Conservation (phyloP, 2,329 filamentous ascomycete genomes). For the Fusarium armeniacum region DNA sequence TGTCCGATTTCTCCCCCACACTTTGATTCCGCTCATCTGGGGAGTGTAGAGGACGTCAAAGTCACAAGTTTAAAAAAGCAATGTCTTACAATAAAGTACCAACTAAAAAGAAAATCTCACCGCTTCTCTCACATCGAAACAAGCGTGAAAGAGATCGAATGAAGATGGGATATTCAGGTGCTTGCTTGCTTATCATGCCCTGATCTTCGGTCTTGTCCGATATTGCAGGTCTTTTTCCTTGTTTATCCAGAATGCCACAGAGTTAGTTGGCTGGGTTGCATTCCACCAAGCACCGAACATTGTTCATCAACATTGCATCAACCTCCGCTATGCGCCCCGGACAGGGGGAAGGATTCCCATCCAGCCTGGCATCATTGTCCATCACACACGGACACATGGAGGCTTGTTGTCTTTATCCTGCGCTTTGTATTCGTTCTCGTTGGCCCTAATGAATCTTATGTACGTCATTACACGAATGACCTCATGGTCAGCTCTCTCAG, state of each 20-base stretch:
- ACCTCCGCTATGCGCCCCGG: conserved; percentile 16
- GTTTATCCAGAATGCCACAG: conserved; percentile 26
- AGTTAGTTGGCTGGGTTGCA: conserved; percentile 26
- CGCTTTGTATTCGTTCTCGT: not conserved
- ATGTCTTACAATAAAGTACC: conserved; percentile 14
- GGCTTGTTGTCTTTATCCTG: conserved; percentile 4
- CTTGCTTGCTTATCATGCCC: conserved; percentile 1
- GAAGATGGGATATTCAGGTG: not conserved
- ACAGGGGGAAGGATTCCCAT: conserved; percentile 18
- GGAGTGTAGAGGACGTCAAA: conserved; percentile 1
- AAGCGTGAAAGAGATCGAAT: conserved; percentile 19
- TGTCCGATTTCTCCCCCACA: conserved; percentile 36
- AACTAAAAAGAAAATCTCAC: conserved; percentile 22
- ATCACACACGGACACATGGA: conserved; percentile 21
- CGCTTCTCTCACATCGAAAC: conserved; percentile 31
- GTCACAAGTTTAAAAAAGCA: conserved; percentile 27
- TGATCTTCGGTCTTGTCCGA: conserved; percentile 33
- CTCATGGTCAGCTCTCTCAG: conserved; percentile 3
- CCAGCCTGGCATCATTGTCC: conserved; percentile 15
- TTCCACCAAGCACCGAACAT: conserved; percentile 25
- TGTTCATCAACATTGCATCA: conserved; percentile 18
- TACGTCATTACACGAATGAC: conserved; percentile 30
- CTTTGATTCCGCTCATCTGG: conserved; percentile 15
- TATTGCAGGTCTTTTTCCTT: conserved; percentile 32
- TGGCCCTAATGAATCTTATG: not conserved